Base-by-base conservation (phyloP, 768 basidiomycete genomes). In the Russula brevipes region DNA sequence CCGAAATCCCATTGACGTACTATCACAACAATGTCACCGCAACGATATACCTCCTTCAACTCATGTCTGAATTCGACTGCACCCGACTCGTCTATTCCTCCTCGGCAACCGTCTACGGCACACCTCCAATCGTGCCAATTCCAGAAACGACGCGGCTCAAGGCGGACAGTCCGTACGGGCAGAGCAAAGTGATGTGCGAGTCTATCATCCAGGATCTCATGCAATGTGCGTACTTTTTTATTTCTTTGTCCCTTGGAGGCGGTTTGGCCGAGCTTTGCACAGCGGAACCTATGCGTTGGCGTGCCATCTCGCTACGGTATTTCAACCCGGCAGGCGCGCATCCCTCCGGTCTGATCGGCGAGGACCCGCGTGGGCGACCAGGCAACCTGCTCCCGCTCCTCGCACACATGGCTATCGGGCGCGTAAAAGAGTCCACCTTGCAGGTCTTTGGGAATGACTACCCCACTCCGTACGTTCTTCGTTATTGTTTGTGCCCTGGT, bases 251-350 rank as follows among this genome's bases (percentile, higher is more conserved):
- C 5, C 36, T 50, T 39, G 36, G 31, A 51, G 17, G 11, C 44
- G 19, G 36, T 24, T 24, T 56, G 30, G 12, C 5, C 39, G 12
- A 41, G 14, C n/a, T 54, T 24, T 17, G 19, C 60, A 52, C 73
- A 90, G 90, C 92, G 60, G 84, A 91, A 70, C 78, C 81, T 3
- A 72, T 79, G 66, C 79, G 76, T 67, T 96, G 91, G 91, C 79
- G 85, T 42, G 91, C 86, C 0, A 84, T 97, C 71, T 91, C 91
- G 50, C 79, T 98, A 66, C 84, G 97, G 59, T 99, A 98, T 77
- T 99, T 99, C 89, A 99, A 99, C 75, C 97, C 97, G 66, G 97
- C 93, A 42, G 97, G 97, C n/a, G 95, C 96, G 1, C 96, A 98
- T 74, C 92, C 94, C 2, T 97, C 94, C 24, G 97, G 97, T 46